Conservation (phyloP, 768 basidiomycete species). For the Xerocomellus amylosporus region DNA sequence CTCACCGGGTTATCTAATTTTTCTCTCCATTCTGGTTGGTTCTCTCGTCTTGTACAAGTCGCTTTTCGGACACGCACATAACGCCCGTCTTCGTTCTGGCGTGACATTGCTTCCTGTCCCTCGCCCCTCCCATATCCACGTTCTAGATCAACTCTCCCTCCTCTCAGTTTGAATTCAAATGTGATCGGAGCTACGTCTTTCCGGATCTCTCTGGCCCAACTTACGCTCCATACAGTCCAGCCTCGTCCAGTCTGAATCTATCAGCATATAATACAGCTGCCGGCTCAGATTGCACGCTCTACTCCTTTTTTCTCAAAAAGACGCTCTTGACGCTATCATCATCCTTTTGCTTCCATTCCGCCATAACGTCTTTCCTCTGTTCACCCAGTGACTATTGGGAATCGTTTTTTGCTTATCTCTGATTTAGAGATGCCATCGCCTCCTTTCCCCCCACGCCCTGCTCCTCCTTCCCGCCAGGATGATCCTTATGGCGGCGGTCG, state of each 20-base stretch:
- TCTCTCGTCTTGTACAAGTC: background rate
- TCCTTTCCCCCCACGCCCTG: constrained; percentile 21
- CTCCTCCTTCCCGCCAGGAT: constrained; percentile 6
- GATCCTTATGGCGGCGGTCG: constrained; percentile 1
- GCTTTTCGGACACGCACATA: constrained; percentile 15
- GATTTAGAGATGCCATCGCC: constrained; percentile 15
- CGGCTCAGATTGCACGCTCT: background rate
- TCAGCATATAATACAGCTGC: background rate
- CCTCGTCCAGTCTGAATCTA: constrained; percentile 23
- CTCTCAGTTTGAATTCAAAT: constrained; percentile 24
- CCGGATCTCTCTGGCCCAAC: background rate
- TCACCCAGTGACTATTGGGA: background rate
- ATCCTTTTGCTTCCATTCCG: constrained; percentile 1
- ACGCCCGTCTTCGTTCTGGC: constrained; percentile 7
- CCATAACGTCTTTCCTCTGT: background rate
- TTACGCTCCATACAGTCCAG: background rate
- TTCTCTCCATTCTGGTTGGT: constrained; percentile 1
- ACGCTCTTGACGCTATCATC: background rate
- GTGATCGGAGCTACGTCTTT: constrained; percentile 1
- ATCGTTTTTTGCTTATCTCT: background rate
- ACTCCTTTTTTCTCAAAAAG: background rate
- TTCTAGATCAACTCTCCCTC: background rate
- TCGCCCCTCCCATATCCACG: background rate
- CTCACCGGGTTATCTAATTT: background rate
- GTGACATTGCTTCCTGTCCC: background rate